Evolutionary conservation across 306 rosid species (phyloP).

Genomic region (Mimosa bimucronata): DNA sequence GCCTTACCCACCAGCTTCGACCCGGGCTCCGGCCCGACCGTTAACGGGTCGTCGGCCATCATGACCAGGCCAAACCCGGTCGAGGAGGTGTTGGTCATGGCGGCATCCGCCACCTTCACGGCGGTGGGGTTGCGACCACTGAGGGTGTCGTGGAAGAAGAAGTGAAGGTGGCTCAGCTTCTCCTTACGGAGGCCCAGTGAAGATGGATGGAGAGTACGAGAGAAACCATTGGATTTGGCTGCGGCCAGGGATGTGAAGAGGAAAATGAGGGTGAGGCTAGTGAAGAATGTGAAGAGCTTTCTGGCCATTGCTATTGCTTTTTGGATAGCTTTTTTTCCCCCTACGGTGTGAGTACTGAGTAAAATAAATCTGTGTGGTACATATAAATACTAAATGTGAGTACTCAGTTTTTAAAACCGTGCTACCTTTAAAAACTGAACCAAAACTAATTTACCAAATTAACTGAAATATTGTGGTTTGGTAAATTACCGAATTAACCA

Average conservation of each 20-base stretch:
- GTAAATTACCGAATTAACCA: too few relatives aligned
- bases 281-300: background rate
- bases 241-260: slow-evolving; percentile 9
- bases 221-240: slow-evolving; percentile 30
- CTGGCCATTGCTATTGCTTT: slow-evolving; percentile 23
- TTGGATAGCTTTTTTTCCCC: background rate
- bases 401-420: too few relatives aligned
- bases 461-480: too few relatives aligned
- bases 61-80: slow-evolving; percentile 43
- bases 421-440: too few relatives aligned
- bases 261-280: slow-evolving; percentile 11
- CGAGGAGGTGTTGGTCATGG: slow-evolving; percentile 39
- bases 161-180: slow-evolving; percentile 64
- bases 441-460: too few relatives aligned
- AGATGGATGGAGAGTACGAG: slow-evolving; percentile 26
- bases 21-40: slow-evolving; percentile 37
- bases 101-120: slow-evolving; percentile 46
- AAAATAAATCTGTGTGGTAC: background rate
- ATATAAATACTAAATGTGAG: too few relatives aligned
- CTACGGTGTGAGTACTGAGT: background rate
- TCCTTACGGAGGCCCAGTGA: slow-evolving; percentile 44
- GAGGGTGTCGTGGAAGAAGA: slow-evolving; percentile 64
- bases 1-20: slow-evolving; percentile 58
- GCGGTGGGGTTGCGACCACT: slow-evolving; percentile 53
- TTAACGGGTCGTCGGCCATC: slow-evolving; percentile 55